phyloP scores from a whole-genome alignment of 2,329 filamentous ascomycete species.

The Aspergillus puulaauensis region DNA sequence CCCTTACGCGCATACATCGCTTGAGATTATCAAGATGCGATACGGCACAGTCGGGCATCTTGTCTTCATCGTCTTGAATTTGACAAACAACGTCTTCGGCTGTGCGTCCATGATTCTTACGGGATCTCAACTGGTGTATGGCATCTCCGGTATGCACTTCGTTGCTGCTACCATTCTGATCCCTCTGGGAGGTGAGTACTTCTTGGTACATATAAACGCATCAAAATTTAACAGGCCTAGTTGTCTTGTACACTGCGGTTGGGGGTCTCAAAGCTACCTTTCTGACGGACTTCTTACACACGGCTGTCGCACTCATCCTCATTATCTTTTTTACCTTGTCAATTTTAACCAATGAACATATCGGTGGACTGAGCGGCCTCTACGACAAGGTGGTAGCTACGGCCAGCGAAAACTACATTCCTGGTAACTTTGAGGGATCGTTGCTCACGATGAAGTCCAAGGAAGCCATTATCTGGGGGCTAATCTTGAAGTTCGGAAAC shows the following conservation, averaged over 20 bases:
- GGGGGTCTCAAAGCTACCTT: conserved; percentile 53
- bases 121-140: conserved; percentile 47
- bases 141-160: conserved; percentile 50
- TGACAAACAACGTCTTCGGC: conserved; percentile 47
- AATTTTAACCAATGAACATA: conserved; percentile 43
- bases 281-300: conserved; percentile 51
- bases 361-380: conserved; percentile 45
- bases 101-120: conserved; percentile 49
- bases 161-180: conserved; percentile 49
- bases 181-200: conserved; percentile 43
- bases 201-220: not conserved
- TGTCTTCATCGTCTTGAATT: conserved; percentile 43
- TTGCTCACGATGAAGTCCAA: conserved; percentile 52
- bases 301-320: conserved; percentile 48
- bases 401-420: conserved; percentile 42
- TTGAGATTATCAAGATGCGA: conserved; percentile 51
- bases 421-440: conserved; percentile 49
- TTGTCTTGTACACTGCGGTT: conserved; percentile 50
- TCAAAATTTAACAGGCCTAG: conserved; percentile 21
- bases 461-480: conserved; percentile 43
- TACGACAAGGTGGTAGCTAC: conserved; percentile 50
- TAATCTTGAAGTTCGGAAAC: conserved; percentile 52
- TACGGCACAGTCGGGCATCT: conserved; percentile 46
- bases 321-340: conserved; percentile 50
- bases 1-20: conserved; percentile 52